These are phyloP conservation scores for Rubroshorea leprosula DNA, from an alignment of 345 rosid genomes.

Conservation along the genomic window DNA sequence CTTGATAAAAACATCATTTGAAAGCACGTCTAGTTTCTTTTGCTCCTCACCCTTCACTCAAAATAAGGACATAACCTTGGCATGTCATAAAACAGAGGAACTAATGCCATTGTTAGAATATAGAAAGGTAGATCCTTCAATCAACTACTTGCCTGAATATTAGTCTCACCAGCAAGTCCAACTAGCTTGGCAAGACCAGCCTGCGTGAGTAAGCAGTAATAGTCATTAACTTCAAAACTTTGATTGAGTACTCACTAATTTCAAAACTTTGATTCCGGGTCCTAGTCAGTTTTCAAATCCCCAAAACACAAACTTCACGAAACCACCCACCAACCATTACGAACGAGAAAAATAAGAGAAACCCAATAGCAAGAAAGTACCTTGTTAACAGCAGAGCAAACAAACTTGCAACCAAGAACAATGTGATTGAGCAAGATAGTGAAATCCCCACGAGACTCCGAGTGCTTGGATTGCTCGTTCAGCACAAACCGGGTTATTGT, in stretches of 20 bases:
- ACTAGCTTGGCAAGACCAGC: conserved; percentile 94
- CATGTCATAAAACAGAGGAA: neutral
- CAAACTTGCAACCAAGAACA: conserved; percentile 98
- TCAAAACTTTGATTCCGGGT: too few species aligned
- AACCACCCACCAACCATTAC: too few species aligned
- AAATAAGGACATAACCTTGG: conserved; percentile 5
- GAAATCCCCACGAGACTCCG: conserved; percentile 98
- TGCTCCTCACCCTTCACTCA: conserved; percentile 87
- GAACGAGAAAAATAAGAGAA: too few species aligned
- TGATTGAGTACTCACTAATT: too few species aligned
- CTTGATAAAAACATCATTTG: conserved; percentile 88
- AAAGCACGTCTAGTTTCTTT: conserved; percentile 94
- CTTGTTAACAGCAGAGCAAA: conserved; percentile 93
- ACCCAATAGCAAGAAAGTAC: too few species aligned
- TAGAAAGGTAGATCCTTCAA: neutral
- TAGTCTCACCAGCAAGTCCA: conserved; percentile 98
- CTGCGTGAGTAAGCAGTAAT: conserved; percentile 35
- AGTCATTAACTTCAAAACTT: too few species aligned
- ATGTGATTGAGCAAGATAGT: conserved; percentile 83
- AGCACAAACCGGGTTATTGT: conserved; percentile 83
- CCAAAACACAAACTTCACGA: too few species aligned
- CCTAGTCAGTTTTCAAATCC: too few species aligned
- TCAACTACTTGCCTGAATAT: conserved; percentile 60
- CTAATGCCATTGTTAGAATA: neutral
- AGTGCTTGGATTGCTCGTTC: conserved; percentile 83